Percentiles rank a stretch among this genome's conserved stretches.
Evolutionary conservation across 306 rosid genomes (phyloP).

Genomic region (Abrus precatorius): DNA sequence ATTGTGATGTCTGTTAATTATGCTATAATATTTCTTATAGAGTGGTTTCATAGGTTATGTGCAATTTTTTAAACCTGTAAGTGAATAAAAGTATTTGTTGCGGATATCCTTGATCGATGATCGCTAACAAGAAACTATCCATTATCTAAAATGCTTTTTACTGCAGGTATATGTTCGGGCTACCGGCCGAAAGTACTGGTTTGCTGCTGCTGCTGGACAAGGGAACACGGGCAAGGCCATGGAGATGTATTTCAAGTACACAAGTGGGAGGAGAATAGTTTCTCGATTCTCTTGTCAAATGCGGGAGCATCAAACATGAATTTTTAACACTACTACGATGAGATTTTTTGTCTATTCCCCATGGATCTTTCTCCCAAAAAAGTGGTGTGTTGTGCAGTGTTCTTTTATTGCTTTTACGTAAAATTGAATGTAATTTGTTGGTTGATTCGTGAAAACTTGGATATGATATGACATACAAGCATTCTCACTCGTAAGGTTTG

Average conservation of each 20-base stretch:
- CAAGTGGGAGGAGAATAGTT: constrained; percentile 63
- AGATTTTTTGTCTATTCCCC: constrained; percentile 33
- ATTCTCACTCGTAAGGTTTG: constrained; percentile 46
- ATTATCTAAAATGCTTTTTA: constrained; percentile 46
- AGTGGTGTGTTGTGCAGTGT: constrained; percentile 63
- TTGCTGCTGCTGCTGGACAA: constrained; percentile 84
- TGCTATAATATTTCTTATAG: constrained; percentile 21
- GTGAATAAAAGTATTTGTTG: background rate
- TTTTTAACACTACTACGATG: constrained; percentile 42
- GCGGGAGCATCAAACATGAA: constrained; percentile 46
- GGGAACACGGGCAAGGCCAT: constrained; percentile 64
- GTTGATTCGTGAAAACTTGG: constrained; percentile 58
- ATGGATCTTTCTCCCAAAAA: constrained; percentile 57
- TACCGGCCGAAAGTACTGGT: constrained; percentile 67
- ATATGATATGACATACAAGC: constrained; percentile 49
- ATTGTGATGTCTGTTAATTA: background rate
- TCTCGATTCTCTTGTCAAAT: constrained; percentile 46
- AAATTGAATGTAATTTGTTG: constrained; percentile 61
- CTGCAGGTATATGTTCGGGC: constrained; percentile 76
- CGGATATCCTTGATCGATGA: background rate
- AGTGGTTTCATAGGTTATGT: constrained; percentile 15
- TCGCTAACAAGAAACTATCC: constrained; percentile 24
- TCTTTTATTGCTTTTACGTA: constrained; percentile 56
- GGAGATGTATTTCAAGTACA: constrained; percentile 84
- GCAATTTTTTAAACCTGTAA: background rate